Conservation (phyloP, 129 eudicot genomes). For the Cynara cardunculus region DNA sequence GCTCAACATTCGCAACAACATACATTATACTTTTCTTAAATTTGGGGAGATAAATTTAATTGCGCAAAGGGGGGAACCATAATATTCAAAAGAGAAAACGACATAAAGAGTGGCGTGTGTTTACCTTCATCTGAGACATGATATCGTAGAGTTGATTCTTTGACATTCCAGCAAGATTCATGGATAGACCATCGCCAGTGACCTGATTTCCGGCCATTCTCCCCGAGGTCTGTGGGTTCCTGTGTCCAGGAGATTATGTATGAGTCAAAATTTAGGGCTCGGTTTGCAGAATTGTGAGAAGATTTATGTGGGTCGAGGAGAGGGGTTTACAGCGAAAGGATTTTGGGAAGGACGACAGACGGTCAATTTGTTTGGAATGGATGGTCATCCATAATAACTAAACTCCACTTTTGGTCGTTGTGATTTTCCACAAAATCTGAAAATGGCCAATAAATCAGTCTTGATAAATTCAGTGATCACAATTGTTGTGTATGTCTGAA, state of each 20-base stretch:
- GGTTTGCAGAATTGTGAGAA: background rate
- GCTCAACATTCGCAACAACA: background rate
- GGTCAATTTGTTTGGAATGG: background rate
- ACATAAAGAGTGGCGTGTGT: background rate
- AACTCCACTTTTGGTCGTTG: background rate
- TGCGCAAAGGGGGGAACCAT: background rate
- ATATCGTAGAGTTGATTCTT: conserved; percentile 84
- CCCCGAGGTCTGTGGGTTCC: background rate
- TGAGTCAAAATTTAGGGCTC: background rate
- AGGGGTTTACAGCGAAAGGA: background rate
- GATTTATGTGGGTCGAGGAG: background rate
- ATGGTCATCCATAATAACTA: too few relatives aligned
- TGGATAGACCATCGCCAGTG: conserved; percentile 62
- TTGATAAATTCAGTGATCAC: too few relatives aligned
- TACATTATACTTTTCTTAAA: background rate
- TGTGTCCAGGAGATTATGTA: background rate
- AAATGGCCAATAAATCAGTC: too few relatives aligned
- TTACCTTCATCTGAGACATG: conserved; percentile 96
- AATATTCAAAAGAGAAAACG: background rate
- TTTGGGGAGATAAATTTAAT: background rate
- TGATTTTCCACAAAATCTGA: background rate
- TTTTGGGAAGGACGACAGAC: background rate
- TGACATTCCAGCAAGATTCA: conserved; percentile 85
- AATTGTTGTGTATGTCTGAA: too few relatives aligned
- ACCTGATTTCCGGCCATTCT: conserved; percentile 66